Conservation (phyloP, 306 rosid genomes). For the Gynostemma pentaphyllum region DNA sequence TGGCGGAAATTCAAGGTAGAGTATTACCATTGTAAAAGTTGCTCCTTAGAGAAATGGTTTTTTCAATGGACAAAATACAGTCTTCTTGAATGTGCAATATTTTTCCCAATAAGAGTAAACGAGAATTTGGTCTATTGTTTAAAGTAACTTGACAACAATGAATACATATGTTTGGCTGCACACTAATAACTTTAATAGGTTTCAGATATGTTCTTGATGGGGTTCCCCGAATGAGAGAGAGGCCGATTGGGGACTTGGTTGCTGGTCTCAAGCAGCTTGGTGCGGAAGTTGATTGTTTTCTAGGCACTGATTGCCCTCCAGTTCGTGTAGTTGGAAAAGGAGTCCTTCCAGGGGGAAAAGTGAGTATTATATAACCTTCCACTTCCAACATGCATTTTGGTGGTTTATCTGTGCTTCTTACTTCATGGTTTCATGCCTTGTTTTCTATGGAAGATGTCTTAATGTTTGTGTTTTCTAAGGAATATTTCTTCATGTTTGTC, state of each 20-base stretch:
- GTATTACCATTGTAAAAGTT: background rate
- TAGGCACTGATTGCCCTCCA: constrained; percentile 96
- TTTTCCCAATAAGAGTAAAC: background rate
- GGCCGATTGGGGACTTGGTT: constrained; percentile 96
- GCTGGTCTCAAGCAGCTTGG: constrained; percentile 95
- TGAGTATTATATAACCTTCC: constrained; percentile 16
- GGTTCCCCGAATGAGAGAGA: constrained; percentile 98
- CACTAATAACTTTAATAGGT: constrained; percentile 7
- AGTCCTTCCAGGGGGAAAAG: constrained; percentile 99
- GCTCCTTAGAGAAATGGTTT: background rate
- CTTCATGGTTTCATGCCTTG: background rate
- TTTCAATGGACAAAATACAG: background rate
- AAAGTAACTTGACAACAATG: background rate
- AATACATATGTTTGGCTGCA: background rate
- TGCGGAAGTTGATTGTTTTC: constrained; percentile 79
- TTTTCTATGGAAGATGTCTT: background rate
- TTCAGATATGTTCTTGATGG: constrained; percentile 93
- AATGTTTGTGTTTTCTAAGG: too few species aligned
- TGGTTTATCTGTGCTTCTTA: background rate
- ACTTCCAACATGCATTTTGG: background rate
- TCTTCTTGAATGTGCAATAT: background rate
- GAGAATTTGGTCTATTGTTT: background rate
- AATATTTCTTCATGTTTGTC: background rate
- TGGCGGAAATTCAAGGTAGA: constrained; percentile 82
- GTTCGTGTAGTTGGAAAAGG: constrained; percentile 86